Evolutionary conservation across 768 basidiomycete species (phyloP).

Genomic region (Mrakia gelida): DNA sequence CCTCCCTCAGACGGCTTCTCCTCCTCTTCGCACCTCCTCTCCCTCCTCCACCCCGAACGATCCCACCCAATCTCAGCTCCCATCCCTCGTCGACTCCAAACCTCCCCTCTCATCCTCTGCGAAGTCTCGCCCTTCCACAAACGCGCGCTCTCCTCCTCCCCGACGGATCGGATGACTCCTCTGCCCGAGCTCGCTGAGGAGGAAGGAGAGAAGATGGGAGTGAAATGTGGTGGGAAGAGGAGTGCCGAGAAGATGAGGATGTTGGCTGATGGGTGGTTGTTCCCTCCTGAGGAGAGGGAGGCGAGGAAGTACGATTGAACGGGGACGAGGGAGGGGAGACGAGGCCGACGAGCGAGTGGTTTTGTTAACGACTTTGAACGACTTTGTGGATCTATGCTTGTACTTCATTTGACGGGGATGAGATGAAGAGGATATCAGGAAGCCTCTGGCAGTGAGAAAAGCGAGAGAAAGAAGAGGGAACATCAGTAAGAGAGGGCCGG

Average conservation of each 20-base stretch:
- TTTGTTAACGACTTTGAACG: too few species aligned
- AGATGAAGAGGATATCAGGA: too few species aligned
- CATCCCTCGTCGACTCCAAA: not conserved
- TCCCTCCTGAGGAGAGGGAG: not conserved
- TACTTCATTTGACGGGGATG: too few species aligned
- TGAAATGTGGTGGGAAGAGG: not conserved
- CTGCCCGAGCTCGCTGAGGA: not conserved
- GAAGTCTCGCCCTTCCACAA: not conserved
- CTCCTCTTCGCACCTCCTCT: not conserved
- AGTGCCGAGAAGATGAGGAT: not conserved
- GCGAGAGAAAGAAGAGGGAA: too few species aligned
- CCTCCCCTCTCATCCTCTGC: slow-evolving; percentile 3
- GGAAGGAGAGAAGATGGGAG: not conserved
- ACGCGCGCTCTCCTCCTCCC: not conserved
- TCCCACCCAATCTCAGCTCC: not conserved
- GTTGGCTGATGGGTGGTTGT: not conserved
- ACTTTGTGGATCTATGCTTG: too few species aligned
- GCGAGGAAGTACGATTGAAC: not conserved
- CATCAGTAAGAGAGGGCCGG: too few species aligned
- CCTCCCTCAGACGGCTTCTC: not conserved
- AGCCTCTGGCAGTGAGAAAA: too few species aligned
- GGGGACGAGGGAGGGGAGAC: not conserved
- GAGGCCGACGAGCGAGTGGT: too few species aligned
- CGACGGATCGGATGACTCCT: not conserved
- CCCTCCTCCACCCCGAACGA: not conserved